phyloP scores from a whole-genome alignment of 768 basidiomycete genomes.

The Rhodocollybia butyracea region DNA sequence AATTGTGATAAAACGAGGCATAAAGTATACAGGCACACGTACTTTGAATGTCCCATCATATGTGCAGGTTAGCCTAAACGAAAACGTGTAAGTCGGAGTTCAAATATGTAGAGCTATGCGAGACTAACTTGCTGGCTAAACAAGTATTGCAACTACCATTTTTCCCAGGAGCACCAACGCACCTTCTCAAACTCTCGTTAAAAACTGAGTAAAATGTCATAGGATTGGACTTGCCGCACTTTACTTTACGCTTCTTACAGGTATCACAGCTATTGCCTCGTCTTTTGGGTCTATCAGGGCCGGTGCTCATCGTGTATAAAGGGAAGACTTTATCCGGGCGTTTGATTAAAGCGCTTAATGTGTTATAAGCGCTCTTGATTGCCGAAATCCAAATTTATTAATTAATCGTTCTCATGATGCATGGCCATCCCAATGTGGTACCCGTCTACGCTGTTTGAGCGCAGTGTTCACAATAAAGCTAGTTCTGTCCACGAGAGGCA shows the following conservation, averaged over 20 bases:
- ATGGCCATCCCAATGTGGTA: too few species aligned
- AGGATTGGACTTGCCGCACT: too few species aligned
- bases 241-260: too few species aligned
- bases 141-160: slow-evolving; percentile 3
- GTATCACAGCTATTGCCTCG: background rate
- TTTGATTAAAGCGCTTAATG: background rate
- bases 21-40: too few species aligned
- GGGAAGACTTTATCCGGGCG: background rate
- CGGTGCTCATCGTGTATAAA: background rate
- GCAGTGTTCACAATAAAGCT: too few species aligned
- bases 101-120: too few species aligned
- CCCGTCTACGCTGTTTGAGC: too few species aligned
- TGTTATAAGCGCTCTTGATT: background rate
- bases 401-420: too few species aligned
- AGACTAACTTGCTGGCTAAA: background rate
- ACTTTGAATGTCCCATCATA: slow-evolving; percentile 2
- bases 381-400: background rate
- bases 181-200: too few species aligned
- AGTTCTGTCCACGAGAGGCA: too few species aligned
- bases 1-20: background rate
- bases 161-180: background rate
- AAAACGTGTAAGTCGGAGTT: too few species aligned
- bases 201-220: too few species aligned
- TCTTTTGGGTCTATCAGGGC: background rate
- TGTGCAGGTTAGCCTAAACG: background rate